Evolutionary conservation across 345 rosid species (phyloP).

Genomic region (Gossypium sturtianum): DNA sequence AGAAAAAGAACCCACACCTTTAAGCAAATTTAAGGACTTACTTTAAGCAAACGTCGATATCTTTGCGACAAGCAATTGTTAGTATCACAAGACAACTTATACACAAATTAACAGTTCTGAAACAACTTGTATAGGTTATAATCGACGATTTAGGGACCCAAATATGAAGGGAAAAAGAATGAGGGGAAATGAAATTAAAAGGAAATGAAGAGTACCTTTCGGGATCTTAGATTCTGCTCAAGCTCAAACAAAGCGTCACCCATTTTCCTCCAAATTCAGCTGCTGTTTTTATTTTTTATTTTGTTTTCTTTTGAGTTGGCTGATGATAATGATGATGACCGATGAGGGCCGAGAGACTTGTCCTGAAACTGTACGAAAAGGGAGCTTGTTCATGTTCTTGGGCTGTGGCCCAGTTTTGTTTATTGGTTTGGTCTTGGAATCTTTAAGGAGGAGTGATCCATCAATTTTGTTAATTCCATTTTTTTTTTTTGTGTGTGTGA

Average conservation of each 20-base stretch:
- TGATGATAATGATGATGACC: background rate
- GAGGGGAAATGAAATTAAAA: background rate
- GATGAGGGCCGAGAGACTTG: background rate
- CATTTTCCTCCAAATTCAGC: slow-evolving; percentile 23
- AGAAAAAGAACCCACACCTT: background rate
- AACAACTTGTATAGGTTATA: background rate
- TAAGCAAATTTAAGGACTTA: background rate
- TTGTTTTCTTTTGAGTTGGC: too few species aligned
- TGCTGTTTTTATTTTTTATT: too few species aligned
- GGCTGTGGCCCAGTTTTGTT: background rate
- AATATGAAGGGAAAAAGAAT: background rate
- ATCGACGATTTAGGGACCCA: background rate
- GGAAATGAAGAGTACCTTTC: slow-evolving; percentile 23
- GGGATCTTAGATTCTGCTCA: slow-evolving; percentile 27
- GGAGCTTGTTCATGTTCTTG: background rate
- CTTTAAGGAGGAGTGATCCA: background rate
- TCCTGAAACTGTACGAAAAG: background rate
- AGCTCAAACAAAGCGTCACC: slow-evolving; percentile 35
- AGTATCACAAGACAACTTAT: background rate
- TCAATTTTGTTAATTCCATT: too few species aligned
- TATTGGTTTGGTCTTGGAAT: background rate
- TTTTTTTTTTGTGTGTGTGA: too few species aligned
- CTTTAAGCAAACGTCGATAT: background rate
- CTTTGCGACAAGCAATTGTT: background rate
- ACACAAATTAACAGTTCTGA: background rate